phyloP scores from a whole-genome alignment of 805 yeast species.

The Saccharomycopsis malanga region DNA sequence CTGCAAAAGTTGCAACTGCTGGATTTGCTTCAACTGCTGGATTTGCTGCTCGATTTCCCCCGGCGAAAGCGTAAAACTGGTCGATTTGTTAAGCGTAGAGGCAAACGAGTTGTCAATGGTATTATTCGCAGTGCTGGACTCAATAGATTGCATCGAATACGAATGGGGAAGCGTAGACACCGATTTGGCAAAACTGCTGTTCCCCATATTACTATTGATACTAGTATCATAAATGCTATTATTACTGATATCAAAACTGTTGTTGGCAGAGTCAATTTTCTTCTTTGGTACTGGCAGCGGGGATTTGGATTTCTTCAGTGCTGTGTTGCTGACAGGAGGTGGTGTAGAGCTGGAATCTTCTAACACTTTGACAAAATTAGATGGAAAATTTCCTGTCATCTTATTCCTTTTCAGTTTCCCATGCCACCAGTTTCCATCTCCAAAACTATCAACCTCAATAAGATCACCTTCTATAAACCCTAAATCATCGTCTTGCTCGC shows the following conservation, averaged over 20 bases:
- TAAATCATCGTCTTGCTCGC: slow-evolving; percentile 79
- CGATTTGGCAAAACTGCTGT: neutral
- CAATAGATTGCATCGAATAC: neutral
- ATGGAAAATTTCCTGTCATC: slow-evolving; percentile 80
- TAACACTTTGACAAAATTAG: slow-evolving; percentile 67
- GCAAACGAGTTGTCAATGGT: neutral
- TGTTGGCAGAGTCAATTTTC: neutral
- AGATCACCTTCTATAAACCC: slow-evolving; percentile 93
- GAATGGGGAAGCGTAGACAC: slow-evolving; percentile 1
- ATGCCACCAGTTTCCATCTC: slow-evolving; percentile 91
- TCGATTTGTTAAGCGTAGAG: neutral
- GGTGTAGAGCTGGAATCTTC: too few species aligned
- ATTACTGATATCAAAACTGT: neutral
- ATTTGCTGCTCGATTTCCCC: slow-evolving; percentile 19
- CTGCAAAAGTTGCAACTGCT: slow-evolving; percentile 19
- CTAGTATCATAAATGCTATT: neutral
- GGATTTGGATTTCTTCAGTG: neutral
- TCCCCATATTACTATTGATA: neutral
- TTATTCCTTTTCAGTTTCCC: slow-evolving; percentile 77
- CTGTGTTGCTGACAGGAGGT: neutral
- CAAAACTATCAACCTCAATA: slow-evolving; percentile 70
- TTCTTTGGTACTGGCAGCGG: neutral
- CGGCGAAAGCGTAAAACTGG: slow-evolving; percentile 2
- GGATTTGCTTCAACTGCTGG: slow-evolving; percentile 18
- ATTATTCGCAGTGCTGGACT: neutral